Evolutionary conservation across 2,329 filamentous ascomycete genomes (phyloP).

Genomic region (Sporothrix curviconia): DNA sequence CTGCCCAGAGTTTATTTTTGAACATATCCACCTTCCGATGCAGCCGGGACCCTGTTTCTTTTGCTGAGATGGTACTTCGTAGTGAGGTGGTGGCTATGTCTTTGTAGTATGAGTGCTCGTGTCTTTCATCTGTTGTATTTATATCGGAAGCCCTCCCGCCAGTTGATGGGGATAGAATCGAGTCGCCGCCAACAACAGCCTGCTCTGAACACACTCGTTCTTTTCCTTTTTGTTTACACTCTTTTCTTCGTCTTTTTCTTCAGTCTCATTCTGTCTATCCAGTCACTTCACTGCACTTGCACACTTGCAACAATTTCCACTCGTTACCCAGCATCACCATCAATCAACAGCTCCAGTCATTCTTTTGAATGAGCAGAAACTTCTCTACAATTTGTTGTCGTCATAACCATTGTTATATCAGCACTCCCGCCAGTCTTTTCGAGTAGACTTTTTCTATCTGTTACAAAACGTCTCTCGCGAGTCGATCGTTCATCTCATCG

Average conservation of each 20-base stretch:
- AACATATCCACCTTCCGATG: background rate
- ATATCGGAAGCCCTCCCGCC: background rate
- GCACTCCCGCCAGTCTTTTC: background rate
- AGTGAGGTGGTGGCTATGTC: too few relatives aligned
- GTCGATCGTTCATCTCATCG: background rate
- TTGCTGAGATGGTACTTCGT: too few relatives aligned
- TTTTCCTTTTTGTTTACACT: background rate
- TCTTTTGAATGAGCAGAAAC: conserved; percentile 4
- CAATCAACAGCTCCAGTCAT: background rate
- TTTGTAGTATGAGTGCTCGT: too few relatives aligned
- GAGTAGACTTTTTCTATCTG: too few relatives aligned
- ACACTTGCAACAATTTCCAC: background rate
- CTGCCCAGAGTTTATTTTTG: conserved; percentile 1
- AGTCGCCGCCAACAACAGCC: background rate
- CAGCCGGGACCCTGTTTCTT: background rate
- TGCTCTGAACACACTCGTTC: background rate
- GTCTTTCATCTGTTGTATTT: too few relatives aligned
- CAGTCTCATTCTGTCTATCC: background rate
- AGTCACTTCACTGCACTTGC: background rate
- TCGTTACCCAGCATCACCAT: background rate
- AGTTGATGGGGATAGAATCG: background rate
- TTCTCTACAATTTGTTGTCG: background rate
- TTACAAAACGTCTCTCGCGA: too few relatives aligned
- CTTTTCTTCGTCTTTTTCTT: background rate
- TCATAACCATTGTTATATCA: background rate